Conservation (phyloP, 345 rosid genomes). For the Camelina neglecta region DNA sequence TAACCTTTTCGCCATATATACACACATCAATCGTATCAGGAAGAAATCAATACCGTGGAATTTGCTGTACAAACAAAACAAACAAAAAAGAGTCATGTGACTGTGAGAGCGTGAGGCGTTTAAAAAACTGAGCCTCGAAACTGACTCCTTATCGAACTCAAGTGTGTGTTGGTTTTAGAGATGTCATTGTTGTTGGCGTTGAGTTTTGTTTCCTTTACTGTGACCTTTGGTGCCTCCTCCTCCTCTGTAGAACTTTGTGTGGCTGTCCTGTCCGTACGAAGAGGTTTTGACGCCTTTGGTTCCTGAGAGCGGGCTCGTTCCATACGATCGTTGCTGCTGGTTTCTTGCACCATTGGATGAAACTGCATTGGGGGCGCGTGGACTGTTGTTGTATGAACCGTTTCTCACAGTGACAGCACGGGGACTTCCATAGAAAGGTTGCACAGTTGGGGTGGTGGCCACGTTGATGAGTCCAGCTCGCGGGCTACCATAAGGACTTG, state of each 20-base stretch:
- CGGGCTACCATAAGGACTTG: slow-evolving; percentile 39
- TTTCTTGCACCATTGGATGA: slow-evolving; percentile 37
- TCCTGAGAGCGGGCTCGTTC: slow-evolving; percentile 42
- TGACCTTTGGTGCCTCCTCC: slow-evolving; percentile 31
- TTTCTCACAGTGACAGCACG: slow-evolving; percentile 22
- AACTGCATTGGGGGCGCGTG: not conserved
- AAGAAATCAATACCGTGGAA: slow-evolving; percentile 25
- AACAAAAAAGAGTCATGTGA: slow-evolving; percentile 12
- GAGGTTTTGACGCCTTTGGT: slow-evolving; percentile 30
- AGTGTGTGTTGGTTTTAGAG: not conserved
- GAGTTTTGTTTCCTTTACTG: slow-evolving; percentile 38
- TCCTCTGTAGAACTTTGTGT: slow-evolving; percentile 40
- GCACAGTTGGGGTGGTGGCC: slow-evolving; percentile 5
- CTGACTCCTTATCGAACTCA: not conserved
- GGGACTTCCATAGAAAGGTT: slow-evolving; percentile 38
- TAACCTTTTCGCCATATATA: not conserved
- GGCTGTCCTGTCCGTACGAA: slow-evolving; percentile 34
- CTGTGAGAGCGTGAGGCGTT: slow-evolving; percentile 31
- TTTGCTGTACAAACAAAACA: slow-evolving; percentile 22
- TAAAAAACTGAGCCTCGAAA: slow-evolving; percentile 32
- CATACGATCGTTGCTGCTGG: slow-evolving; percentile 39
- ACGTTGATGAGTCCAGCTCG: slow-evolving; percentile 27
- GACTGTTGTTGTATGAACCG: slow-evolving; percentile 26
- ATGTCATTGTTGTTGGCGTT: slow-evolving; percentile 39
- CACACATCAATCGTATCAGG: slow-evolving; percentile 38